Conservation (phyloP, 768 basidiomycete genomes). For the Psilocybe cubensis region DNA sequence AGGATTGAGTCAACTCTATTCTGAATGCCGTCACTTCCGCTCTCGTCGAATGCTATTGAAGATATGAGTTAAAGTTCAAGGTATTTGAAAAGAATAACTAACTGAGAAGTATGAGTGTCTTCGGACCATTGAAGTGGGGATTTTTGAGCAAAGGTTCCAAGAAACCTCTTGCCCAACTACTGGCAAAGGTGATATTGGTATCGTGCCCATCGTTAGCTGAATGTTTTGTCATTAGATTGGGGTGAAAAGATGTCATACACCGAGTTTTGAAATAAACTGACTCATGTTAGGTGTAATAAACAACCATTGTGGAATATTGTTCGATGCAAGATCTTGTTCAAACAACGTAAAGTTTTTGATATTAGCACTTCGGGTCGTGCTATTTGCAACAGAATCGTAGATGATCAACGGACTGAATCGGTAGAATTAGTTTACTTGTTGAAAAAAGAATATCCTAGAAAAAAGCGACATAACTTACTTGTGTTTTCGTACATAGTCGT, state of each 20-base stretch:
- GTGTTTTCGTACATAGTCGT: slow-evolving; percentile 35
- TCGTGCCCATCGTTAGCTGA: slow-evolving; percentile 62
- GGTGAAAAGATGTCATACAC: neutral
- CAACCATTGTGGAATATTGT: slow-evolving; percentile 58
- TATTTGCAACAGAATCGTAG: slow-evolving; percentile 51
- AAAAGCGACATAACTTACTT: slow-evolving; percentile 22
- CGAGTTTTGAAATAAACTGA: slow-evolving; percentile 1
- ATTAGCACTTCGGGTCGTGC: slow-evolving; percentile 41
- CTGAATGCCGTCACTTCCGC: slow-evolving; percentile 38
- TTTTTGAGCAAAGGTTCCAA: slow-evolving; percentile 54
- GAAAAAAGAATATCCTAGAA: neutral
- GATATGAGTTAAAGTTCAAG: neutral
- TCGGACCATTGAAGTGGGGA: slow-evolving; percentile 53
- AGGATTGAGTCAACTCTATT: slow-evolving; percentile 52
- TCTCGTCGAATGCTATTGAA: slow-evolving; percentile 58
- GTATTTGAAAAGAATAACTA: neutral
- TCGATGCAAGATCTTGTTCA: slow-evolving; percentile 52
- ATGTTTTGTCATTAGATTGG: neutral
- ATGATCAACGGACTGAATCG: slow-evolving; percentile 44
- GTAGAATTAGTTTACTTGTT: neutral
- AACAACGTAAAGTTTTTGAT: slow-evolving; percentile 69
- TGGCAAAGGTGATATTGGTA: slow-evolving; percentile 52
- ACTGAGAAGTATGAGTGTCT: slow-evolving; percentile 59
- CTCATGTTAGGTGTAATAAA: slow-evolving; percentile 66
- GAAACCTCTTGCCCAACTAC: slow-evolving; percentile 52